Percentiles rank a stretch among this genome's conserved stretches.
Evolutionary conservation across 192 early-diverging fungal species (phyloP).

Genomic region (Backusella circina): DNA sequence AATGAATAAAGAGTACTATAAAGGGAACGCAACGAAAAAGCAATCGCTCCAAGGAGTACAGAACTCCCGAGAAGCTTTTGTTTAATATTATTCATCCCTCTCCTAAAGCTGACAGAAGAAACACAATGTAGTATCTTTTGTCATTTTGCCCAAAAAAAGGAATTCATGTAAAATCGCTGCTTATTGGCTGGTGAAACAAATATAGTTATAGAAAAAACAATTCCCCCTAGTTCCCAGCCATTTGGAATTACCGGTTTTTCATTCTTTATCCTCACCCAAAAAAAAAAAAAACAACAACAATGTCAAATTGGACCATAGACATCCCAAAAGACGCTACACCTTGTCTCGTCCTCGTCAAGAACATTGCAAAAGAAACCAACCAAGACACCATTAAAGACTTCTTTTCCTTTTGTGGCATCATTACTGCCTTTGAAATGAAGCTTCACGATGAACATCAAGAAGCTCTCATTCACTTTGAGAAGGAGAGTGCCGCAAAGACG

Average conservation of each 20-base stretch:
- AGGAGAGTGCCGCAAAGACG: conserved; percentile 53
- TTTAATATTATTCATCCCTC: too few species aligned
- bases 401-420: conserved; percentile 57
- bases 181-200: neutral
- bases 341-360: conserved; percentile 43
- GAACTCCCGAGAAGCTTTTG: too few species aligned
- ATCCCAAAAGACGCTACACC: conserved; percentile 42
- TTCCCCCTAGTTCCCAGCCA: neutral
- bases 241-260: too few species aligned
- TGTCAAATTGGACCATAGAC: neutral
- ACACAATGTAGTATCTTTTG: neutral
- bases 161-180: neutral
- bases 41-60: too few species aligned
- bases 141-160: neutral
- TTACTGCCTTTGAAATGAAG: conserved; percentile 49
- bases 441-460: conserved; percentile 33
- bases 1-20: too few species aligned
- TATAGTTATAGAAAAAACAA: neutral
- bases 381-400: conserved; percentile 55
- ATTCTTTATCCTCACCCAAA: neutral
- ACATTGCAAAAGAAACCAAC: conserved; percentile 42
- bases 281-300: too few species aligned
- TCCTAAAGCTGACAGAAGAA: too few species aligned
- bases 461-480: conserved; percentile 48
- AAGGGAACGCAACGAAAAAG: too few species aligned